Conservation (phyloP, 1,284 basidiomycete genomes). For the Microbotryum scabiosae region DNA sequence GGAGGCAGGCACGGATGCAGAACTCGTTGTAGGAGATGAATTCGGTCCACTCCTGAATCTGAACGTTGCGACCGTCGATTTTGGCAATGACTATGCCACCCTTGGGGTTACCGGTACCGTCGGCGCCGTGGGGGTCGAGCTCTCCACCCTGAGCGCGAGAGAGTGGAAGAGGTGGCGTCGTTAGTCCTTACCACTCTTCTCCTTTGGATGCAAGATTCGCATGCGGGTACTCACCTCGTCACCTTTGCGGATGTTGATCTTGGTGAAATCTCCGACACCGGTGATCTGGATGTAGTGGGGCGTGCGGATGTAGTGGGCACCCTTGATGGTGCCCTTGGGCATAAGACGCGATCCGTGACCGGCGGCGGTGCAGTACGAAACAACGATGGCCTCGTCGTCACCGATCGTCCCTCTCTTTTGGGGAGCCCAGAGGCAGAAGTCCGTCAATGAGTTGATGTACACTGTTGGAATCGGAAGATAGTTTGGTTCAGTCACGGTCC, state of each 20-base stretch:
- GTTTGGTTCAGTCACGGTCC: neutral
- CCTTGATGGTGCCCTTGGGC: slow-evolving; percentile 45
- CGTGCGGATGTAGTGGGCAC: slow-evolving; percentile 44
- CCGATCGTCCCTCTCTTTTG: slow-evolving; percentile 49
- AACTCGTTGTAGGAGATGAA: slow-evolving; percentile 30
- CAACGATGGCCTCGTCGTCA: slow-evolving; percentile 57
- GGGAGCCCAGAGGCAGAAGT: slow-evolving; percentile 46
- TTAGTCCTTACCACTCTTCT: neutral
- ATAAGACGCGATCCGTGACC: slow-evolving; percentile 48
- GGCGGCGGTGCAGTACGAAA: slow-evolving; percentile 63
- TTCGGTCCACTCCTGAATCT: slow-evolving; percentile 35
- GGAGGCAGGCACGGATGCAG: slow-evolving; percentile 32
- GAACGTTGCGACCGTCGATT: slow-evolving; percentile 23
- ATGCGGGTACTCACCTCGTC: slow-evolving; percentile 37
- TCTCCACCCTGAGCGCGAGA: slow-evolving; percentile 9
- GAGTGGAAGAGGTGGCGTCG: neutral
- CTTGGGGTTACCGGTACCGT: slow-evolving; percentile 35
- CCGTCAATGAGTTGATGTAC: slow-evolving; percentile 15
- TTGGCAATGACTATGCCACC: slow-evolving; percentile 34
- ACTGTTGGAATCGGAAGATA: neutral
- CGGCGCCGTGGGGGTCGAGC: slow-evolving; percentile 29
- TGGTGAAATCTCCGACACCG: slow-evolving; percentile 44
- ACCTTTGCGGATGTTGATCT: slow-evolving; percentile 40
- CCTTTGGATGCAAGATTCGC: slow-evolving; percentile 37
- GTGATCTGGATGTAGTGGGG: slow-evolving; percentile 45